phyloP scores from a whole-genome alignment of 2,329 filamentous ascomycete genomes.

The Sordariomycetes sp. region DNA sequence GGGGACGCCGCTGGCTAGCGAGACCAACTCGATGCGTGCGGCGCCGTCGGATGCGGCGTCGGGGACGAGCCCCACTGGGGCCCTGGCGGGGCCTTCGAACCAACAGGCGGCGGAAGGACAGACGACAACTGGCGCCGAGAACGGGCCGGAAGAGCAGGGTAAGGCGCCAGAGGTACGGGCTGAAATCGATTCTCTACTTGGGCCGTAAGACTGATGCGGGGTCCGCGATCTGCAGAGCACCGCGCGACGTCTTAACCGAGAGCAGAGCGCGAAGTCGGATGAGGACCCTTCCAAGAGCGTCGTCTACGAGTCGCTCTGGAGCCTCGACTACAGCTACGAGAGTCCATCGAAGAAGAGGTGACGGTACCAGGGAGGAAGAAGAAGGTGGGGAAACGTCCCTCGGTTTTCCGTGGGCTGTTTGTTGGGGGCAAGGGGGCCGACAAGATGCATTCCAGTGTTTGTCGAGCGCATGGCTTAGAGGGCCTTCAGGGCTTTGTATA shows the following conservation, averaged over 20 bases:
- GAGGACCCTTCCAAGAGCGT: slow-evolving; percentile 34
- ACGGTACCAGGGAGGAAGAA: neutral
- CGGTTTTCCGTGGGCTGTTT: neutral
- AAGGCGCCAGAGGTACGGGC: slow-evolving; percentile 37
- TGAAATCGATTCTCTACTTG: slow-evolving; percentile 34
- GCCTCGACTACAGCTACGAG: slow-evolving; percentile 42
- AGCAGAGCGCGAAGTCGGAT: slow-evolving; percentile 20
- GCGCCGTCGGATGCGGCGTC: slow-evolving; percentile 26
- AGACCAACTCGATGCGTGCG: slow-evolving; percentile 44
- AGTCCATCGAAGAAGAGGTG: slow-evolving; percentile 16
- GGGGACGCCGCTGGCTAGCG: slow-evolving; percentile 39
- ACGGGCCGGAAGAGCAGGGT: slow-evolving; percentile 9
- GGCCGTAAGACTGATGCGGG: slow-evolving; percentile 23
- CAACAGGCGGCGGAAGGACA: neutral
- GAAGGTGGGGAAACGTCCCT: neutral
- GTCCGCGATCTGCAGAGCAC: slow-evolving; percentile 6
- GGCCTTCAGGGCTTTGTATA: neutral
- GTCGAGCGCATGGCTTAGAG: neutral
- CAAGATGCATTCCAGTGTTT: neutral
- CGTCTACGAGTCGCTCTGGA: slow-evolving; percentile 51
- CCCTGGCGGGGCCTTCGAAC: neutral
- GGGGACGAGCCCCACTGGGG: slow-evolving; percentile 20
- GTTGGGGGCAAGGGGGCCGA: neutral
- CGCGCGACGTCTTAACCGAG: slow-evolving; percentile 16
- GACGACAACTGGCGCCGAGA: slow-evolving; percentile 1